A percentile compares a stretch with the other conserved stretches of the same genome.
These are phyloP conservation scores for Metarhizium brunneum DNA, from an alignment of 2,329 filamentous ascomycete genomes.

Conservation along the genomic window DNA sequence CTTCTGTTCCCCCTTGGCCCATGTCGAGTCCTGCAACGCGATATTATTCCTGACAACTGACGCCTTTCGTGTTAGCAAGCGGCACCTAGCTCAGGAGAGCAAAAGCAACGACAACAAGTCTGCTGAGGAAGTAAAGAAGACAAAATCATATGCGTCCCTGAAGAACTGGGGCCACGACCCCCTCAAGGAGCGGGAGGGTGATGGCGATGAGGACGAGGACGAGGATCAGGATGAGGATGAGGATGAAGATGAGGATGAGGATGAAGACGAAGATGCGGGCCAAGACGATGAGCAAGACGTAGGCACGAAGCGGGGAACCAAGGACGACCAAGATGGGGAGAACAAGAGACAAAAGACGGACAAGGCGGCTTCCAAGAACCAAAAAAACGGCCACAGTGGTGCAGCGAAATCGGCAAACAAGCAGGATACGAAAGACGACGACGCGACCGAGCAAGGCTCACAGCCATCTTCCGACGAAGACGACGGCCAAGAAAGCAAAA, in stretches of 20 bases:
- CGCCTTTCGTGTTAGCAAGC: slow-evolving; percentile 31
- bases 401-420: not conserved
- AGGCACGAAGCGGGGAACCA: not conserved
- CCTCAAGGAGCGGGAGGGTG: slow-evolving; percentile 27
- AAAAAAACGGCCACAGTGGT: not conserved
- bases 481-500: slow-evolving; percentile 5
- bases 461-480: not conserved
- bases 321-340: not conserved
- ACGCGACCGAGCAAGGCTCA: not conserved
- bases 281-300: not conserved
- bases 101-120: slow-evolving; percentile 45
- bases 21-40: too few species aligned
- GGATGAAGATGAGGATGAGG: not conserved
- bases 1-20: too few species aligned
- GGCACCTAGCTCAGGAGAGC: slow-evolving; percentile 56
- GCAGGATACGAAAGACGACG: not conserved
- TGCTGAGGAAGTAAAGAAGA: slow-evolving; percentile 33
- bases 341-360: not conserved
- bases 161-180: slow-evolving; percentile 55
- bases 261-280: not conserved
- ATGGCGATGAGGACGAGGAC: too few species aligned
- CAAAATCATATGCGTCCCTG: slow-evolving; percentile 46
- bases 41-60: too few species aligned
- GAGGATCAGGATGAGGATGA: too few species aligned
- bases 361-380: not conserved